Evolutionary conservation across 345 rosid genomes (phyloP).

Genomic region (Eucalyptus paniculata): DNA sequence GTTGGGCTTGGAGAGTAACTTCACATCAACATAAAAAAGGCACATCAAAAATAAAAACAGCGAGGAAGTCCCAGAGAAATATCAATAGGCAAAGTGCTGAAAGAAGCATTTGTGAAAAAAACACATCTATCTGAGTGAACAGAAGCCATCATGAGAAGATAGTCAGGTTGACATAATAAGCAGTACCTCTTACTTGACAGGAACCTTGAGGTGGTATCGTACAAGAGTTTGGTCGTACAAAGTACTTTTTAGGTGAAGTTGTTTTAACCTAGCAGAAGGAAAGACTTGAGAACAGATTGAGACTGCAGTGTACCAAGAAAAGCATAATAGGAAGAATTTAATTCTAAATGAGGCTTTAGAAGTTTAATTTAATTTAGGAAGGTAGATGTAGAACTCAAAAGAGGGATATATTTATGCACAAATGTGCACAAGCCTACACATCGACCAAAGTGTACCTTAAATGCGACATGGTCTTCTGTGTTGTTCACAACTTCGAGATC

Average conservation of each 20-base stretch:
- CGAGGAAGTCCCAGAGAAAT: neutral
- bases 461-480: slow-evolving; percentile 69
- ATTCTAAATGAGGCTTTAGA: neutral
- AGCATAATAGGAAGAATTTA: neutral
- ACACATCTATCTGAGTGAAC: neutral
- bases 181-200: slow-evolving; percentile 54
- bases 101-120: neutral
- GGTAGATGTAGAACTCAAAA: neutral
- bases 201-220: slow-evolving; percentile 80
- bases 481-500: slow-evolving; percentile 67
- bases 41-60: neutral
- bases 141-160: neutral
- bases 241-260: slow-evolving; percentile 95
- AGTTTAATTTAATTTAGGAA: neutral
- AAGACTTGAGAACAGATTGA: neutral
- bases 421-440: neutral
- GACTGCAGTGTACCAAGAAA: neutral
- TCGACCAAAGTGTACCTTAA: slow-evolving; percentile 34
- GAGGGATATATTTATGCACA: neutral
- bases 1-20: slow-evolving; percentile 91
- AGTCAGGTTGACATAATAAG: neutral
- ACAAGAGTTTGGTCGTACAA: slow-evolving; percentile 89
- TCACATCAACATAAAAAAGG: slow-evolving; percentile 7
- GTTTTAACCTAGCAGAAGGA: slow-evolving; percentile 66
- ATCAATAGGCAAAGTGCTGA: neutral